These are phyloP conservation scores for Fusarium sororula DNA, from an alignment of 2,329 filamentous ascomycete genomes.

Conservation along the genomic window DNA sequence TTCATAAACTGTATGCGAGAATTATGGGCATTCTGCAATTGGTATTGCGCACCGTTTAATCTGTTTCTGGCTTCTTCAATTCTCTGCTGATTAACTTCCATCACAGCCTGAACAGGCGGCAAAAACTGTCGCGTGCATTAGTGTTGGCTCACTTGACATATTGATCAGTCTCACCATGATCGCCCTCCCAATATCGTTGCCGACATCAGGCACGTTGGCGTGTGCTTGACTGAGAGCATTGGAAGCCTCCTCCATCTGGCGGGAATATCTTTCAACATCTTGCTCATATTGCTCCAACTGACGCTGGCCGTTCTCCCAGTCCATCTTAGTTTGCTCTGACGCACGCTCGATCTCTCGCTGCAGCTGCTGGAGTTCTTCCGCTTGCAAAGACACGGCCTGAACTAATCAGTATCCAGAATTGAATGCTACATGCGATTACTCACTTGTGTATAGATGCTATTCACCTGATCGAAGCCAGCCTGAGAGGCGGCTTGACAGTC, in stretches of 20 bases:
- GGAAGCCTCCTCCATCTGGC: neutral
- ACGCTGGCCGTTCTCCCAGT: neutral
- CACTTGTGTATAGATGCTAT: neutral
- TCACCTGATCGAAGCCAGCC: neutral
- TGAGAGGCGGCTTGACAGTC: neutral
- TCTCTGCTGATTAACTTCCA: no score
- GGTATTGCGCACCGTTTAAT: neutral
- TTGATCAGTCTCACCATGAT: neutral
- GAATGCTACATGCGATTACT: rapidly evolving
- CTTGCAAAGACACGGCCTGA: neutral
- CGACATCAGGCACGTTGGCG: neutral
- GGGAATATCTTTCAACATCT: neutral
- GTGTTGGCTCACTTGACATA: neutral
- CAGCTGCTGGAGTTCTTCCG: neutral
- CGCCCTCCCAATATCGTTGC: neutral
- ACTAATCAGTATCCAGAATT: neutral
- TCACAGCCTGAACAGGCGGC: no score
- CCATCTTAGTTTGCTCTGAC: neutral
- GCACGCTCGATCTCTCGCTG: neutral
- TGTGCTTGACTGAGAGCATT: neutral
- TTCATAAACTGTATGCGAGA: neutral
- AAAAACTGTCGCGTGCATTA: neutral
- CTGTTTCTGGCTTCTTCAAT: neutral
- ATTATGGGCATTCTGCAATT: neutral
- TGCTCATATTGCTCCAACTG: neutral